Evolutionary conservation across 148 eudicot species (phyloP).

Genomic region (Dysphania ambrosioides): DNA sequence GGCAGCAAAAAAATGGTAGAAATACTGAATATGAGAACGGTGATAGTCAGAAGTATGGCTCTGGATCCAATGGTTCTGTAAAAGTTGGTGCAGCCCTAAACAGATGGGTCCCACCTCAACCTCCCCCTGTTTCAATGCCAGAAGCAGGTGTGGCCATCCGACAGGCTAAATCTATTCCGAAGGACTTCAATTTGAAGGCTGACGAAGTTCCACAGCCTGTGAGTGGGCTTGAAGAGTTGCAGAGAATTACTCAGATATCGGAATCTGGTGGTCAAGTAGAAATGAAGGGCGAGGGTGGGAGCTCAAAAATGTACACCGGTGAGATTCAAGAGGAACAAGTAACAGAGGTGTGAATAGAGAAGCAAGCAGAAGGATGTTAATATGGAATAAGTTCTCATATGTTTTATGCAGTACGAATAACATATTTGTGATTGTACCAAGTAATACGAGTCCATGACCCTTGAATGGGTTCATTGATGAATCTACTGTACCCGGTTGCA

Average conservation of each 20-base stretch:
- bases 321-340: slow-evolving; percentile 56
- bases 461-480: not conserved
- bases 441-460: not conserved
- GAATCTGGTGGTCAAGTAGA: slow-evolving; percentile 55
- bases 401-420: too few relatives aligned
- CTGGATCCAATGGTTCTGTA: slow-evolving; percentile 23
- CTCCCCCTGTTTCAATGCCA: slow-evolving; percentile 58
- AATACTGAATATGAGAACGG: slow-evolving; percentile 54
- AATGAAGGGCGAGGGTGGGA: slow-evolving; percentile 35
- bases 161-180: slow-evolving; percentile 46
- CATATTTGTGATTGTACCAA: not conserved
- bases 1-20: slow-evolving; percentile 53
- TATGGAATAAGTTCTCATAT: too few relatives aligned
- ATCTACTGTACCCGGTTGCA: not conserved
- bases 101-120: slow-evolving; percentile 80
- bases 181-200: slow-evolving; percentile 30
- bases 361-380: slow-evolving; percentile 12
- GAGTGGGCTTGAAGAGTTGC: slow-evolving; percentile 56
- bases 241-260: slow-evolving; percentile 59
- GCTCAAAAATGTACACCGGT: slow-evolving; percentile 31
- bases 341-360: slow-evolving; percentile 23
- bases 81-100: slow-evolving; percentile 43
- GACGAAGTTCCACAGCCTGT: slow-evolving; percentile 48
- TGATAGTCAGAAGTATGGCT: slow-evolving; percentile 21
- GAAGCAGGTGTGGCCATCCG: slow-evolving; percentile 75